Conservation (phyloP, 23 red algal genomes). For the Gracilaria gracilis region DNA sequence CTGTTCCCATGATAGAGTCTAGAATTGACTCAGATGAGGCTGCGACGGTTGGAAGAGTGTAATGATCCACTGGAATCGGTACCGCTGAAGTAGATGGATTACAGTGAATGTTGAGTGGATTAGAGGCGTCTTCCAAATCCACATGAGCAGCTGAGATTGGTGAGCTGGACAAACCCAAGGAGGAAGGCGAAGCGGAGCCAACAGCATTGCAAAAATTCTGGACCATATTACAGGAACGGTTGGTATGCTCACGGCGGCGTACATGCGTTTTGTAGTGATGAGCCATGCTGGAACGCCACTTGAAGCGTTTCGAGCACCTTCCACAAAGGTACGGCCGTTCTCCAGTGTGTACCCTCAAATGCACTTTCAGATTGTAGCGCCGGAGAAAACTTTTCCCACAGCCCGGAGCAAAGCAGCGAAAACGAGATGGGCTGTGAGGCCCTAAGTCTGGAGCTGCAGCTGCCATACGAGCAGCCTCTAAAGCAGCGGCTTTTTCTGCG, state of each 20-base stretch:
- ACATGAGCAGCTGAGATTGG: background rate
- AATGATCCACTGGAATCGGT: background rate
- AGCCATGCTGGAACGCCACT: slow-evolving; percentile 65
- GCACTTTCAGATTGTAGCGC: slow-evolving; percentile 75
- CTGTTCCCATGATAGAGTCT: background rate
- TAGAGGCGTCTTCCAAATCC: background rate
- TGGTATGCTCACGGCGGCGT: background rate
- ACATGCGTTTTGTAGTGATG: slow-evolving; percentile 58
- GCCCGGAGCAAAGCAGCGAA: slow-evolving; percentile 5
- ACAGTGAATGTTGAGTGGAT: background rate
- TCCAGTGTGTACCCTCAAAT: slow-evolving; percentile 80
- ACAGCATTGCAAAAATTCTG: background rate
- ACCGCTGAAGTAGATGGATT: background rate
- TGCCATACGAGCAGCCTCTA: slow-evolving; percentile 10
- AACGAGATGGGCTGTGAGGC: background rate
- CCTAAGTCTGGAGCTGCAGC: background rate
- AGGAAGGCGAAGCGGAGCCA: background rate
- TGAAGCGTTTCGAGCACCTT: slow-evolving; percentile 62
- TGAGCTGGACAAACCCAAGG: background rate
- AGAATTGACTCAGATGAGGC: background rate
- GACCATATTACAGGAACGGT: background rate
- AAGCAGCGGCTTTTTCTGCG: slow-evolving; percentile 2
- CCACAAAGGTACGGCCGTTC: slow-evolving; percentile 79
- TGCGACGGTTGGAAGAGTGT: background rate
- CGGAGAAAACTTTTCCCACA: slow-evolving; percentile 55